These are phyloP conservation scores for Auriscalpium vulgare DNA, from an alignment of 768 basidiomycete genomes.

Conservation along the genomic window DNA sequence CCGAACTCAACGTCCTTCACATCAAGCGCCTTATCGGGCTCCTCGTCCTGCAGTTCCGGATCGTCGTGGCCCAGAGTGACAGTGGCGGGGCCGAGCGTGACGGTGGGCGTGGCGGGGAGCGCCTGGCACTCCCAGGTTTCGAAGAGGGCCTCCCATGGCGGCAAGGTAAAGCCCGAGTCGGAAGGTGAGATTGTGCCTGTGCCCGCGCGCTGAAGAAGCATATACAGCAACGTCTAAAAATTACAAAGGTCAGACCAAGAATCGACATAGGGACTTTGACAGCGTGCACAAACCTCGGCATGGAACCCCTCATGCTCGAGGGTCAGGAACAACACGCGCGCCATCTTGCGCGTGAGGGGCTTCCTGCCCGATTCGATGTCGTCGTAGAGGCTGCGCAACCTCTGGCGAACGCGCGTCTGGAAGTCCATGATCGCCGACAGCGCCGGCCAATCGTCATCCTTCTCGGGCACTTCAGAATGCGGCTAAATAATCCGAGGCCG, in stretches of 20 bases:
- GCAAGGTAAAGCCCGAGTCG: slow-evolving; percentile 62
- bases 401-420: slow-evolving; percentile 66
- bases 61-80: slow-evolving; percentile 81
- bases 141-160: slow-evolving; percentile 59
- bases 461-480: slow-evolving; percentile 81
- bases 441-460: slow-evolving; percentile 82
- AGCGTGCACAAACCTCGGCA: slow-evolving; percentile 45
- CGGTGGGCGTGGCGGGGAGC: slow-evolving; percentile 32
- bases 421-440: slow-evolving; percentile 65
- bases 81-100: slow-evolving; percentile 49
- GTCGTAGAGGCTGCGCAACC: slow-evolving; percentile 67
- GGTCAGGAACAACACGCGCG: slow-evolving; percentile 83
- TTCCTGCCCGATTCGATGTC: slow-evolving; percentile 48
- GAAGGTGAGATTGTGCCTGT: slow-evolving; percentile 72
- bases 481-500: slow-evolving; percentile 35
- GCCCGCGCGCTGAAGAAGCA: slow-evolving; percentile 81
- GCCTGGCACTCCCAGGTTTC: slow-evolving; percentile 41
- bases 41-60: slow-evolving; percentile 56
- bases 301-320: slow-evolving; percentile 89
- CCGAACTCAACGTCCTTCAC: slow-evolving; percentile 65
- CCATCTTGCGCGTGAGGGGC: slow-evolving; percentile 54
- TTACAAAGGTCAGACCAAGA: neutral
- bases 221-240: slow-evolving; percentile 77
- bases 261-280: neutral
- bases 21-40: slow-evolving; percentile 21